phyloP scores from a whole-genome alignment of 1,284 basidiomycete species.

The Phlebopus sp. region DNA sequence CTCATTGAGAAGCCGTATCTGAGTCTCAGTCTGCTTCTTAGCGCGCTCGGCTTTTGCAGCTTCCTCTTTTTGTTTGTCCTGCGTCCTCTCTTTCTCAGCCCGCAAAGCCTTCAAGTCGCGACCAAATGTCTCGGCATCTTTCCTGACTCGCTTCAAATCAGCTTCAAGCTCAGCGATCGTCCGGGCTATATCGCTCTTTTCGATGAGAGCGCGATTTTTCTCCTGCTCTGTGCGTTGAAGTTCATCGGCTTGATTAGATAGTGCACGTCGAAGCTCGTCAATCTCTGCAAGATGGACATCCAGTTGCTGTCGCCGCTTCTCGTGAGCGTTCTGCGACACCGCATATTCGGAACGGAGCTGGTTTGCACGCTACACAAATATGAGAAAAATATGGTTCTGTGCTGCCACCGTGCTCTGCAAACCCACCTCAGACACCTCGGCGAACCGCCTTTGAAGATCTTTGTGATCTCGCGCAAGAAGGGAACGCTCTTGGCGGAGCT shows the following conservation, averaged over 20 bases:
- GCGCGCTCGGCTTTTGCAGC: constrained; percentile 50
- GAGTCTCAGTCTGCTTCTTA: constrained; percentile 62
- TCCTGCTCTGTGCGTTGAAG: constrained; percentile 60
- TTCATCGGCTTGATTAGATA: constrained; percentile 61
- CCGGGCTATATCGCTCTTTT: constrained; percentile 60
- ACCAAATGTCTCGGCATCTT: constrained; percentile 72
- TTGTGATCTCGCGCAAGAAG: constrained; percentile 66
- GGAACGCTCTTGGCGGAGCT: constrained; percentile 70
- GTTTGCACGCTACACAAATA: constrained; percentile 47
- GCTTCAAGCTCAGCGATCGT: constrained; percentile 63
- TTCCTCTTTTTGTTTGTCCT: constrained; percentile 53
- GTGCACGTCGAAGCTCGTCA: constrained; percentile 62
- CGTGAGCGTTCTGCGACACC: constrained; percentile 63
- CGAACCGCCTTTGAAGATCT: constrained; percentile 61
- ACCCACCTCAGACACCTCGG: constrained; percentile 63
- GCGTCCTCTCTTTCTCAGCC: constrained; percentile 62
- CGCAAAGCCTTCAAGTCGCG: constrained; percentile 68
- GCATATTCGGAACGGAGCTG: constrained; percentile 59
- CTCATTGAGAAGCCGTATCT: constrained; percentile 64
- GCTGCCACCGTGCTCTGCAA: neutral
- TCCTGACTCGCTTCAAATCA: constrained; percentile 66
- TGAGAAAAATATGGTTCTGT: constrained; percentile 3
- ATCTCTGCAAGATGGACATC: constrained; percentile 70
- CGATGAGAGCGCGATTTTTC: constrained; percentile 55
- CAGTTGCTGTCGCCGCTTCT: constrained; percentile 67